phyloP scores from a whole-genome alignment of 1,284 basidiomycete genomes.

The Puccinia coronata region DNA sequence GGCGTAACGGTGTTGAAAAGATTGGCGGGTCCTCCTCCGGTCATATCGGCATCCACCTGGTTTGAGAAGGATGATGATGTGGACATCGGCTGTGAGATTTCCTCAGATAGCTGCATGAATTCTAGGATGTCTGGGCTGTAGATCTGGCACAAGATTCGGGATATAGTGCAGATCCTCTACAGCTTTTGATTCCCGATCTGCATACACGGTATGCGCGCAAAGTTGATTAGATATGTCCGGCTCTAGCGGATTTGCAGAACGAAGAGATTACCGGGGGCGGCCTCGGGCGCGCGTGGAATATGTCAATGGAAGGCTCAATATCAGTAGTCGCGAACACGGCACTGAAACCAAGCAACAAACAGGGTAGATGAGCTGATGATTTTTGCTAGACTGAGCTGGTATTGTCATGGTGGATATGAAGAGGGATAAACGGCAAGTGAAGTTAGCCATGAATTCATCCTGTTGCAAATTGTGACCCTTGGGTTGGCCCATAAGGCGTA shows the following conservation, averaged over 20 bases:
- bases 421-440: not conserved
- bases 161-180: not conserved
- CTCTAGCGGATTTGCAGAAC: not conserved
- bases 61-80: constrained; percentile 29
- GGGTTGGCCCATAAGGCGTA: too few species aligned
- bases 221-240: constrained; percentile 19
- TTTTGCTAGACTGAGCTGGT: too few species aligned
- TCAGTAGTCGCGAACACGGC: not conserved
- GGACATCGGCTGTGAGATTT: constrained; percentile 32
- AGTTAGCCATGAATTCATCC: not conserved
- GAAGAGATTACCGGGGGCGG: not conserved
- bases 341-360: not conserved
- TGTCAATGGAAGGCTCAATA: not conserved
- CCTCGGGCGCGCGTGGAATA: not conserved
- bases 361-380: too few species aligned
- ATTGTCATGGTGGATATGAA: too few species aligned
- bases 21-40: not conserved
- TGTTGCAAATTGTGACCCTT: not conserved
- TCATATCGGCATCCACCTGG: not conserved
- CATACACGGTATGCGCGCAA: not conserved
- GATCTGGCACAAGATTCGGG: not conserved
- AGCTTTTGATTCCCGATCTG: not conserved
- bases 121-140: not conserved
- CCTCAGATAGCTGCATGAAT: not conserved
- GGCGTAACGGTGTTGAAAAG: constrained; percentile 21